Base-by-base conservation (phyloP, 2,329 filamentous ascomycete genomes). In the Thelonectria olida region DNA sequence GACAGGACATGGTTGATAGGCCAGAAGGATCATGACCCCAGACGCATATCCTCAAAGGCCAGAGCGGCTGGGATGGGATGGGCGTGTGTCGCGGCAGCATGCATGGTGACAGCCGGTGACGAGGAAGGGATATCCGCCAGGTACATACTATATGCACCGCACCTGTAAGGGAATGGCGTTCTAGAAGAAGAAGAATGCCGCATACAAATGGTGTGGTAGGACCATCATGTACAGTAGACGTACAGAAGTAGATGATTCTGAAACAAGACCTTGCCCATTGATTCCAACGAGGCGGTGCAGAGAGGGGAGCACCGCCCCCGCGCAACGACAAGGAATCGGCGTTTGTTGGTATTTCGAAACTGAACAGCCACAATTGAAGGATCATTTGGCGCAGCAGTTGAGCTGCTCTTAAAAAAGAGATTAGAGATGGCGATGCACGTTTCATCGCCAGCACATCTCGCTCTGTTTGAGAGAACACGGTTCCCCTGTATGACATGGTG, bases 211-310 rank as follows among this genome's bases (percentile, higher is more conserved):
- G 58, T 42, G 58, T 52, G 66, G 58, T 54, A 55, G 48, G 23
- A 55, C 45, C 39, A 7, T 23, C 41, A 28, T 52, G 55, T 38
- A 39, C 34, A 41, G 17, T 48, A 49, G 31, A 8, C 20, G 27
- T 54, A 23, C 48, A 27, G 19, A 17, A 38, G 56, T 50, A 62
- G 63, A 58, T 51, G 62, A 54, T 49, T 55, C 48, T 67, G 61
- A 64, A 62, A 66, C 59, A 22, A 54, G 48, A 13, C 56, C 44
- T 31, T 52, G 52, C 28, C 53, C 64, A 61, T 58, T 51, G 67
- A 59, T 56, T 25, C 53, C 55, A 55, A 61, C 49, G 58, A 49
- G 50, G 58, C 54, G 60, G 62, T 61, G 58, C 58, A 52, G 31
- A 42, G 28, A 39, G 22, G 48, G 28, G 27, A 61, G 31, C 58